These are phyloP conservation scores for Inga oerstediana DNA, from an alignment of 306 rosid genomes.

Conservation along the genomic window DNA sequence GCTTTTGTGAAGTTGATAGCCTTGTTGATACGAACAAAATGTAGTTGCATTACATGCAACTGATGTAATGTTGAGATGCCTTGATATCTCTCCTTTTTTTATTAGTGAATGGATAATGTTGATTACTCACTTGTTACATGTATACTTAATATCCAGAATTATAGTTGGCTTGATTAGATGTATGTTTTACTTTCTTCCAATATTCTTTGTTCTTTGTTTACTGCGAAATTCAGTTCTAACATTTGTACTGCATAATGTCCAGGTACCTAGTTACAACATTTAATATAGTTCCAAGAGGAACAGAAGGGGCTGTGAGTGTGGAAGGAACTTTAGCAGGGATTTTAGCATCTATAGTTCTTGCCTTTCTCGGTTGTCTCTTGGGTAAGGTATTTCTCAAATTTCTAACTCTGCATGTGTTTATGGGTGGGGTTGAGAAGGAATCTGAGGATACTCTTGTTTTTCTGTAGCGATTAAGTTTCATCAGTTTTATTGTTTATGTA, in stretches of 20 bases:
- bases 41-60: not conserved
- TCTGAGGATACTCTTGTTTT: not conserved
- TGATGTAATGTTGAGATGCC: not conserved
- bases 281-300: conserved; percentile 94
- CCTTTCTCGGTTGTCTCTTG: conserved; percentile 61
- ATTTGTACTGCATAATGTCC: conserved; percentile 27
- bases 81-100: not conserved
- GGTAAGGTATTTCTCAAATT: conserved; percentile 65
- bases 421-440: not conserved
- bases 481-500: not conserved
- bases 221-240: conserved; percentile 20
- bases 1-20: not conserved
- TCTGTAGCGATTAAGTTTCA: not conserved
- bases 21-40: not conserved
- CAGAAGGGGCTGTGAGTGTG: conserved; percentile 95
- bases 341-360: conserved; percentile 77
- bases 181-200: not conserved
- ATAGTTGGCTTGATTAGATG: not conserved
- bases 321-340: conserved; percentile 96
- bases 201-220: conserved; percentile 16
- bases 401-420: conserved; percentile 7
- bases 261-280: conserved; percentile 93
- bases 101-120: not conserved
- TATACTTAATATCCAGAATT: not conserved
- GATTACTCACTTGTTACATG: not conserved